Base-by-base conservation (phyloP, 2,329 filamentous ascomycete genomes). In the Aspergillus sp. region DNA sequence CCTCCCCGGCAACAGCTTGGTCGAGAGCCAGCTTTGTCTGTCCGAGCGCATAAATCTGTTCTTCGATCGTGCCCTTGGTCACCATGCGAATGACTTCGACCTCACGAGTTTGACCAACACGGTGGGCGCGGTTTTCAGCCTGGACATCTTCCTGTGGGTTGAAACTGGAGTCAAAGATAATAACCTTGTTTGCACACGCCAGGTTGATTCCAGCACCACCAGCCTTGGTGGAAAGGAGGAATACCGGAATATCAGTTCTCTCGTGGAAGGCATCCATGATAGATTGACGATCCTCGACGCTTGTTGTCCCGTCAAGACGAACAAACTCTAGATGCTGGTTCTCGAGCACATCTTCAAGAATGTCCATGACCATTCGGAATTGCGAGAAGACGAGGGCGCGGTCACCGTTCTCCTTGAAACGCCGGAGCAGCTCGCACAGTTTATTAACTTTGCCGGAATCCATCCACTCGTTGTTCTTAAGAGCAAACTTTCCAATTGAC, bases 111-210 rank as follows among this genome's bases (percentile, higher is more conserved):
- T 99, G 95, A 0, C 95, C 95, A 8, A 99, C 90, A 13, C 95
- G 89, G 76, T 99, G 95, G 0, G 95, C 95, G 17, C 95, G 88
- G 73, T 99, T 98, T 79, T 98, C 95, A 0, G 95, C 95, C 73
- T 99, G 95, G n/a, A 96, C 87, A 70, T 99, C 95, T 65, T 98
- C 93, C 71, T 99, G 95, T 0, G 95, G 95, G 66, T 99, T 99
- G 78, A 97, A 96, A n/a, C 88, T 91, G 62, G 90, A 89, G 74
- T 99, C 95, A 72, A 98, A 97, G 68, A 99, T 95, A 74, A 99
- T 86, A 65, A 99, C 93, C 76, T 97, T 98, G 79, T 98, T 98
- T 4, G 95, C 95, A 36, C 89, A 90, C 7, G 93, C 95, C 54
- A 99, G 78, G 74, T 99, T 99, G 78, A 99, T 96, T 41, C 95